Base-by-base conservation (phyloP, 768 basidiomycete genomes). In the Xerocomus potaroensis region DNA sequence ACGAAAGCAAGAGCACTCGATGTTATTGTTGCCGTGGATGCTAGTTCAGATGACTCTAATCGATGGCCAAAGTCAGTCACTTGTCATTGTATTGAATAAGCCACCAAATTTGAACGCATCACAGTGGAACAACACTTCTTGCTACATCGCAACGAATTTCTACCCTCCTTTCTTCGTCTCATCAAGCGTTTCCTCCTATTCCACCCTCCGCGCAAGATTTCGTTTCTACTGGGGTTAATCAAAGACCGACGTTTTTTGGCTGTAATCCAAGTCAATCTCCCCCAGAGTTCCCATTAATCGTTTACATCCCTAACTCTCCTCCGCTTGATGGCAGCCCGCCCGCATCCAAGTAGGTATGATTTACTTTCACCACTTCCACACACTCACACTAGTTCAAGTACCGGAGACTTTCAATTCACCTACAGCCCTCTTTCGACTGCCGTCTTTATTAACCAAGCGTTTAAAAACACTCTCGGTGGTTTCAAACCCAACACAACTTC, bases 221-320 rank as follows among this genome's bases (percentile, higher is more conserved):
- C 62, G 58, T 83, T 29, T 61, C 67, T 2, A 75, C 75, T 5
- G 84, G 85, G 29, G 73, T 87, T 1, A 87, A 82, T 57, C 68
- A 67, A 36, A 77, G 83, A 22, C 79, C 87, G 3, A 85, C 84
- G 0, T 89, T 91, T 69, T 91, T 89, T 67, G 90, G 89, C 3
- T 91, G 89, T 59, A 67, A 84, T 56, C 76, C 81, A 14, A 59
- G 44, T 3, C 60, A 73, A 37, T 62, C 22, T 4, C 74, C 81
- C 12, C 65, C 78, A 2, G 76, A 78, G 47, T 84, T 74, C 51
- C 87, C 87, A 0, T 53, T 91, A 16, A 65, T 91, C 32, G 75
- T 91, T 34, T 89, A 86, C 57, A 69, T 91, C 7, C 89, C 90
- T 6, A 87, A 84, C 60, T 74, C 85, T 24, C 85, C 87, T n/a